Conservation (phyloP, 805 yeast species). For the Lipomyces yamanashiensis region DNA sequence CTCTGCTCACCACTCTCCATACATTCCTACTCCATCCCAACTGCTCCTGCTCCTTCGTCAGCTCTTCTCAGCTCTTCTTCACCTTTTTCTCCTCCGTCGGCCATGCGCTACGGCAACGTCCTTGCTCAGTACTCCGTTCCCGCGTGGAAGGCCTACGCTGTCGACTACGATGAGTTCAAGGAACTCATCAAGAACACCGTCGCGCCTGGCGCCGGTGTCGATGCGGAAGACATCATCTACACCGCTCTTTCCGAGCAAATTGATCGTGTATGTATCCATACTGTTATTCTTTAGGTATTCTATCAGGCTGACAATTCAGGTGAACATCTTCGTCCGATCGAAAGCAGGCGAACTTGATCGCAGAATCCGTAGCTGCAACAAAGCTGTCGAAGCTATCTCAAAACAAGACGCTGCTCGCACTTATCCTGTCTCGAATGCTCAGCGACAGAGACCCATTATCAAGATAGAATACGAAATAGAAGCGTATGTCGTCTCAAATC, state of each 20-base stretch:
- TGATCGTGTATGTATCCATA: constrained; percentile 52
- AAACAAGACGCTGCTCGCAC: constrained; percentile 36
- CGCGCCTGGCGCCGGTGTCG: constrained; percentile 33
- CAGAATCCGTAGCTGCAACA: constrained; percentile 50
- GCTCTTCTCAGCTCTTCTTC: background rate
- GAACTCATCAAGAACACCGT: constrained; percentile 65
- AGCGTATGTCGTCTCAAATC: constrained; percentile 14
- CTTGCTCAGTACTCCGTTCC: constrained; percentile 76
- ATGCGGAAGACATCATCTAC: constrained; percentile 46
- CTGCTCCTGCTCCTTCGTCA: background rate
- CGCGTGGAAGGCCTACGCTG: constrained; percentile 84
- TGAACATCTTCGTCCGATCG: constrained; percentile 64
- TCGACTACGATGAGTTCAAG: constrained; percentile 82
- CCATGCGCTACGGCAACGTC: constrained; percentile 92
- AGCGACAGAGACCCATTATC: constrained; percentile 28
- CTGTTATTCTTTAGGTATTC: background rate
- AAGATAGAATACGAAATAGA: constrained; percentile 32
- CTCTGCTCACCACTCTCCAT: background rate
- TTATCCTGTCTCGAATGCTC: constrained; percentile 29
- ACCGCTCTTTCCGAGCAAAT: constrained; percentile 61
- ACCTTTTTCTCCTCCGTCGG: background rate
- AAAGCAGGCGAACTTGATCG: constrained; percentile 72
- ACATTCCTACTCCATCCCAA: background rate
- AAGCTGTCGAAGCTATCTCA: constrained; percentile 45
- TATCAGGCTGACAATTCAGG: constrained; percentile 26